Percentiles rank a stretch among this genome's conserved stretches.
These are phyloP conservation scores for Cercospora sp. DNA, from an alignment of 2,329 filamentous ascomycete species.

Conservation along the genomic window DNA sequence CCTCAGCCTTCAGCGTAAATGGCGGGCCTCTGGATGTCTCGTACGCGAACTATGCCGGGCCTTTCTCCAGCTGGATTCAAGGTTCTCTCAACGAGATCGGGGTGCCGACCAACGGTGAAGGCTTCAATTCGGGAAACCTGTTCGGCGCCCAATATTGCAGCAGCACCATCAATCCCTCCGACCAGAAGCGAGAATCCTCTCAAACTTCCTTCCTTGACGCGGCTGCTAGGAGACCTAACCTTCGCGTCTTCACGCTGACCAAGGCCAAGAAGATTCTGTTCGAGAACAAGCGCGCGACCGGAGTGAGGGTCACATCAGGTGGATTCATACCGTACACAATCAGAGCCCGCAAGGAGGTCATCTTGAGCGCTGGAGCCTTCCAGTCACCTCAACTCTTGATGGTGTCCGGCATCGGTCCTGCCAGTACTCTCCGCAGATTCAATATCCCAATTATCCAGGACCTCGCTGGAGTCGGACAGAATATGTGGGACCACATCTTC, in stretches of 20 bases:
- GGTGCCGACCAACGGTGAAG: conserved; percentile 16
- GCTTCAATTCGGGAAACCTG: conserved; percentile 23
- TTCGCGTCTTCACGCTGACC: conserved; percentile 37
- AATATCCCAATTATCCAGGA: conserved; percentile 56
- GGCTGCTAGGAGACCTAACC: conserved; percentile 31
- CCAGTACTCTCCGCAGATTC: conserved; percentile 50
- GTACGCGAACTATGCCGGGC: conserved; percentile 28
- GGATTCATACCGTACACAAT: conserved; percentile 20
- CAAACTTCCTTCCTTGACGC: conserved; percentile 34
- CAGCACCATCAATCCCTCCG: conserved; percentile 24
- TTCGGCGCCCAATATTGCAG: conserved; percentile 22
- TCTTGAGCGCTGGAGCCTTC: conserved; percentile 57
- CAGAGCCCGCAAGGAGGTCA: conserved; percentile 44
- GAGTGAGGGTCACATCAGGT: conserved; percentile 22
- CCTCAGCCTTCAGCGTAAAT: conserved; percentile 17
- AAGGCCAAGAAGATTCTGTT: conserved; percentile 35
- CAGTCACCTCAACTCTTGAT: conserved; percentile 66
- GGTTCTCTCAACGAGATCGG: conserved; percentile 19
- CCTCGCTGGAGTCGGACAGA: conserved; percentile 62
- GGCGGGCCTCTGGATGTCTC: conserved; percentile 40
- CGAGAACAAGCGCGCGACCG: conserved; percentile 34
- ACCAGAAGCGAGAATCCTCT: conserved; percentile 26
- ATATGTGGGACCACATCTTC: conserved; percentile 60
- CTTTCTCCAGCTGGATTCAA: conserved; percentile 21
- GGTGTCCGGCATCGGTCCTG: conserved; percentile 62